Evolutionary conservation across 2,329 filamentous ascomycete genomes (phyloP).

Genomic region (Calonectria honghensis): DNA sequence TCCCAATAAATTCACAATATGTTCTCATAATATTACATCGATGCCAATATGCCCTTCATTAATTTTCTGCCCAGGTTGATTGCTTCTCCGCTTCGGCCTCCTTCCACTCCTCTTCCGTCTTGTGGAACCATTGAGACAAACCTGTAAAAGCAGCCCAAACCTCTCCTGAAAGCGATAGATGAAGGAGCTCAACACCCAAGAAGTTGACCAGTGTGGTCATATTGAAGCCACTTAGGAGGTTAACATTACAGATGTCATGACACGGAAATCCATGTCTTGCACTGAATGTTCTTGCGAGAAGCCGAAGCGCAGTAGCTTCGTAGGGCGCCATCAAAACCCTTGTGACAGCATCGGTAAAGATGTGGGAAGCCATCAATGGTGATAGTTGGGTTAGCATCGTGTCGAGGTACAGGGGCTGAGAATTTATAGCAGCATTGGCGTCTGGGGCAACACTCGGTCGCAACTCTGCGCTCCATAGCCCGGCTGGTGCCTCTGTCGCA

Average conservation of each 20-base stretch:
- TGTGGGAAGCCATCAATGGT: slow-evolving; percentile 67
- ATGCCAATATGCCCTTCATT: neutral
- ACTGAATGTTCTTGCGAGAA: slow-evolving; percentile 66
- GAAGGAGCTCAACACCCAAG: slow-evolving; percentile 66
- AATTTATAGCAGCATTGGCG: slow-evolving; percentile 45
- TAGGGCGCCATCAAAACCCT: slow-evolving; percentile 67
- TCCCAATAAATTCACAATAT: neutral
- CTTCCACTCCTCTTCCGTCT: slow-evolving; percentile 67
- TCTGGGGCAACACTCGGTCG: slow-evolving; percentile 68
- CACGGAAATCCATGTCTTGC: slow-evolving; percentile 61
- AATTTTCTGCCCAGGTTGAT: slow-evolving; percentile 26
- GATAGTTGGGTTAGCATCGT: slow-evolving; percentile 72
- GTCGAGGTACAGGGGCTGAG: slow-evolving; percentile 64
- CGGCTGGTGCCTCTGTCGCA: slow-evolving; percentile 69
- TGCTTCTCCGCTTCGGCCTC: slow-evolving; percentile 54
- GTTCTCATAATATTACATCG: neutral
- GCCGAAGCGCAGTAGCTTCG: slow-evolving; percentile 67
- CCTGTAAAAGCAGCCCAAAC: slow-evolving; percentile 66
- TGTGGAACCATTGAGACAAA: slow-evolving; percentile 63
- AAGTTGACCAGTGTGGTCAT: slow-evolving; percentile 66
- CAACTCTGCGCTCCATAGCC: slow-evolving; percentile 76
- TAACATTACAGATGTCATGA: slow-evolving; percentile 62
- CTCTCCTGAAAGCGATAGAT: slow-evolving; percentile 66
- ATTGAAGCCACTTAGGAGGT: slow-evolving; percentile 61
- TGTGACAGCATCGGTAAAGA: slow-evolving; percentile 66